A percentile compares a stretch with the other conserved stretches of the same genome.
These are phyloP conservation scores for Cucumis cinereus DNA, from an alignment of 306 rosid species.

Conservation along the genomic window DNA sequence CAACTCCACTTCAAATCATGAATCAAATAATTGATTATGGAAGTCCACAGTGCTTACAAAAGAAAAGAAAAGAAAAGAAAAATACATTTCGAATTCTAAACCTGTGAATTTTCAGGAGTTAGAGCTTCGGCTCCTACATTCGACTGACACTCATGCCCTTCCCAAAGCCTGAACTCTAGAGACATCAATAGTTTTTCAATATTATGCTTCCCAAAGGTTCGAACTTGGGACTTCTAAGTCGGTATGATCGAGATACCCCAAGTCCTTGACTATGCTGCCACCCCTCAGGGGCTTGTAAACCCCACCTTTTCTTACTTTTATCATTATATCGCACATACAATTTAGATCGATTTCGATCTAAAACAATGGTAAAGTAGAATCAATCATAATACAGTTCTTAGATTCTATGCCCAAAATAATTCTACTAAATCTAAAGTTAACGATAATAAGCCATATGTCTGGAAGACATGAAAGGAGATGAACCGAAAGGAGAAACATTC, in stretches of 20 bases:
- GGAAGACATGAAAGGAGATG: conserved; percentile 16
- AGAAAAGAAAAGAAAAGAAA: neutral
- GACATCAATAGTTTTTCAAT: too few species aligned
- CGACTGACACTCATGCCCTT: too few species aligned
- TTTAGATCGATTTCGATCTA: neutral
- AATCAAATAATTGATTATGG: neutral
- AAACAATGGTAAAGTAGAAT: neutral
- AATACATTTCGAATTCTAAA: neutral
- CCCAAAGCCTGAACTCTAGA: too few species aligned
- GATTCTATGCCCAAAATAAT: neutral
- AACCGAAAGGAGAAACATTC: conserved; percentile 11
- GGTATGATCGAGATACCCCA: too few species aligned
- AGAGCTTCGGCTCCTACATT: too few species aligned
- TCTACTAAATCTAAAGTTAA: neutral
- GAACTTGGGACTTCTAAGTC: too few species aligned
- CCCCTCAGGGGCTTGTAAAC: neutral
- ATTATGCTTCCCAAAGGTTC: too few species aligned
- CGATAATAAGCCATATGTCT: conserved; percentile 14
- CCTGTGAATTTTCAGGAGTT: neutral
- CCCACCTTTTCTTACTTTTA: neutral
- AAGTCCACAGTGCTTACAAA: neutral
- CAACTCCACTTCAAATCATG: neutral
- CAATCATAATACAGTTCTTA: neutral
- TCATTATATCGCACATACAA: neutral
- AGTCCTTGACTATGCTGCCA: too few species aligned